Percentiles rank a stretch among this genome's conserved stretches.
Conservation (phyloP, 2,329 filamentous ascomycete species). For the Curvularia hawaiiensis region DNA sequence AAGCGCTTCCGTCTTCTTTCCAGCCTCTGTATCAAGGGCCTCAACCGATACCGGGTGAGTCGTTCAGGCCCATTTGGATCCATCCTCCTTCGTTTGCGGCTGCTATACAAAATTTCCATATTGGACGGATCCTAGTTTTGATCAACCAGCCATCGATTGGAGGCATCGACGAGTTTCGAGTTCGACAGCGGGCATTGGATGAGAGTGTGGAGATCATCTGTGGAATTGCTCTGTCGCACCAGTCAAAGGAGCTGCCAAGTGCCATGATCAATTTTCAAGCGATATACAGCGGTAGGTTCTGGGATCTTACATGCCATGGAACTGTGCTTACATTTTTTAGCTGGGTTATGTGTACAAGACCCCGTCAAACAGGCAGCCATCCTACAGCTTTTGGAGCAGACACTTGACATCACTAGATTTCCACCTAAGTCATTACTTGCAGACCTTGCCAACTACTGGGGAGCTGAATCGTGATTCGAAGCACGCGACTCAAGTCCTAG, state of each 20-base stretch:
- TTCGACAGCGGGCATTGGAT: constrained; percentile 52
- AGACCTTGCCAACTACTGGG: constrained; percentile 39
- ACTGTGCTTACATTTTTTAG: constrained; percentile 19
- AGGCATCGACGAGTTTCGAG: constrained; percentile 56
- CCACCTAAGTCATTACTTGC: constrained; percentile 36
- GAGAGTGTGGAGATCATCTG: constrained; percentile 57
- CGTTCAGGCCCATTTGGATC: constrained; percentile 36
- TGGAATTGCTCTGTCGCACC: constrained; percentile 55
- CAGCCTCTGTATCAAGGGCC: constrained; percentile 46
- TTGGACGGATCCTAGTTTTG: constrained; percentile 59
- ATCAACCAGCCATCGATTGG: constrained; percentile 59
- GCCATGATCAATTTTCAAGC: constrained; percentile 38
- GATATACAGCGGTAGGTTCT: constrained; percentile 37
- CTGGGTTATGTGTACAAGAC: constrained; percentile 40
- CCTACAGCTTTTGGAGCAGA: constrained; percentile 34
- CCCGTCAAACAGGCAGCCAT: constrained; percentile 35
- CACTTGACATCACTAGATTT: constrained; percentile 37
- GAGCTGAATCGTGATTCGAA: constrained; percentile 24
- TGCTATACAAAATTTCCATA: constrained; percentile 59
- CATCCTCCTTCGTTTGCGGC: constrained; percentile 46
- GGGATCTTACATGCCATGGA: not conserved
- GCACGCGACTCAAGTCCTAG: not conserved
- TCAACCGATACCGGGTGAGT: constrained; percentile 15
- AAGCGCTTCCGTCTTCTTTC: constrained; percentile 53
- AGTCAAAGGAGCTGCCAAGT: constrained; percentile 33